phyloP scores from a whole-genome alignment of 345 rosid species.

The Moricandia moricandioides region DNA sequence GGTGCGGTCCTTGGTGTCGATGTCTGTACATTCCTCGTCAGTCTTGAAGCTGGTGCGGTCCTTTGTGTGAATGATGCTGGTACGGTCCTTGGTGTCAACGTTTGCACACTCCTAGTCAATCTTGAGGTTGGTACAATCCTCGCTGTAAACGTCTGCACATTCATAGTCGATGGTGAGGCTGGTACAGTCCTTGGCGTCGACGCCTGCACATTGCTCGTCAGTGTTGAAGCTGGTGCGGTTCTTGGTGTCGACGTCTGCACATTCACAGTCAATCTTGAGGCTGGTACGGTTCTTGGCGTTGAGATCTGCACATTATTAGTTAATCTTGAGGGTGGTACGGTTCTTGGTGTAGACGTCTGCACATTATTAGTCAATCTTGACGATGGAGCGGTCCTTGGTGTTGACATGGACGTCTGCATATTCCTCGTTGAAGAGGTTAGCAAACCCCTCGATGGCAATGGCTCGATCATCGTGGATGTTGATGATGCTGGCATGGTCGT shows the following conservation, averaged over 20 bases:
- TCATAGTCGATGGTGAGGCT: too few relatives aligned
- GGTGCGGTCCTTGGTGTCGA: neutral
- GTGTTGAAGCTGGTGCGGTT: neutral
- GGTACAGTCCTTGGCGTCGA: neutral
- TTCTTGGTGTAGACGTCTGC: neutral
- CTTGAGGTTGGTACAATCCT: neutral
- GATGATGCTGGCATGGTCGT: neutral
- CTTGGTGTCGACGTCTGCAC: neutral
- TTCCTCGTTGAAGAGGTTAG: neutral
- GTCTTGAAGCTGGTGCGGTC: neutral
- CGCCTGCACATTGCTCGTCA: neutral
- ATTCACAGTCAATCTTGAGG: neutral
- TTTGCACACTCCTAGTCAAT: neutral
- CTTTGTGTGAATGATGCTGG: neutral
- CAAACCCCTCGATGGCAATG: neutral
- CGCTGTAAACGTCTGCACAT: too few relatives aligned
- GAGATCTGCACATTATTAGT: neutral
- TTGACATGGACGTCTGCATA: neutral
- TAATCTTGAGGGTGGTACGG: neutral
- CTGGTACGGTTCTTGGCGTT: neutral
- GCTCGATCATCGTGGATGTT: neutral
- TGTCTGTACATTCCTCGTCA: neutral
- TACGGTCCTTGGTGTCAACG: neutral
- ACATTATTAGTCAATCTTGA: neutral
- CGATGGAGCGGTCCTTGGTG: neutral